These are phyloP conservation scores for Suillus occidentalis DNA, from an alignment of 768 basidiomycete genomes.

Conservation along the genomic window DNA sequence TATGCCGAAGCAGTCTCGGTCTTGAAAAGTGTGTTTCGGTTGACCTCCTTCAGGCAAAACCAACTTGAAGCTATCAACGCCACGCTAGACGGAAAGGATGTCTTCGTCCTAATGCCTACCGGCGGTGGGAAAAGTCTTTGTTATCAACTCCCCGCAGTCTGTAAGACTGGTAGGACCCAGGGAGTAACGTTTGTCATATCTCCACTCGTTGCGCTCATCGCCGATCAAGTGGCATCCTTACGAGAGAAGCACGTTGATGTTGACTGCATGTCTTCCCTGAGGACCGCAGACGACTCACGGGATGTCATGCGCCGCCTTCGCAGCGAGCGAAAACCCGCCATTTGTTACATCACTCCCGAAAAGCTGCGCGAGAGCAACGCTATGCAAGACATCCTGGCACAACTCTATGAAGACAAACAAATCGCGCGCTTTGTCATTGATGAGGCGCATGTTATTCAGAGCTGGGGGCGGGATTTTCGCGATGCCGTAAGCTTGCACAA, in stretches of 20 bases:
- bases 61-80: conserved; percentile 87
- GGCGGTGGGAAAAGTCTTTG: conserved; percentile 91
- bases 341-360: conserved; percentile 93
- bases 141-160: conserved; percentile 89
- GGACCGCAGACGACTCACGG: conserved; percentile 38
- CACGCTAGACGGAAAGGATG: conserved; percentile 77
- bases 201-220: conserved; percentile 85
- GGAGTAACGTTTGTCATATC: conserved; percentile 91
- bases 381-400: conserved; percentile 55
- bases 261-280: conserved; percentile 65
- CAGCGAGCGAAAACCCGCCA: conserved; percentile 49
- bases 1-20: conserved; percentile 31
- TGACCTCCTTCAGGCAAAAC: conserved; percentile 72
- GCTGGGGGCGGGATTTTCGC: conserved; percentile 94
- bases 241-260: conserved; percentile 65
- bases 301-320: conserved; percentile 45
- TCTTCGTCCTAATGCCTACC: conserved; percentile 95
- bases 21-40: conserved; percentile 49
- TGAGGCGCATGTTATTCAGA: conserved; percentile 93
- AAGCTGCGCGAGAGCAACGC: conserved; percentile 64
- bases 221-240: conserved; percentile 80
- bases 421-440: conserved; percentile 93
- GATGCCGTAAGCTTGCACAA: conserved; percentile 55
- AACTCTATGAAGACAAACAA: conserved; percentile 54
- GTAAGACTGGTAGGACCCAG: conserved; percentile 62